Base-by-base conservation (phyloP, 768 basidiomycete genomes). In the Boletales sp. region DNA sequence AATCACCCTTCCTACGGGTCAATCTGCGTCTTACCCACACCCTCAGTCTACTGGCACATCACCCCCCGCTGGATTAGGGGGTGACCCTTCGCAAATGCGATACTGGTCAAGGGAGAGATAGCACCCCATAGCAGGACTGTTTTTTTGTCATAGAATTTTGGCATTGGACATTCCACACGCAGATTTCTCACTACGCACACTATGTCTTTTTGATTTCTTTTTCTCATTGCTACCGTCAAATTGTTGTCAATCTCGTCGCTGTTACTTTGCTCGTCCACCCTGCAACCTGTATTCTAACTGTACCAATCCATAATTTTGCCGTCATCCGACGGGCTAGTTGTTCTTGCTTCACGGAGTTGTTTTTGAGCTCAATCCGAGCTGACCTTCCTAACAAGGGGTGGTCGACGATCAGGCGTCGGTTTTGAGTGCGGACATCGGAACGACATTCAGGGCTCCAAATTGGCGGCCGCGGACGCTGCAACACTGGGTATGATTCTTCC, bases 61-160 rank as follows among this genome's bases (percentile, higher is more conserved):
- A 18, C 60, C 69, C 46, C 56, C 69, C 36, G 53, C 68, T 57
- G 64, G 62, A 44, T 50, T 64, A 45, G 61, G 49, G 55, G 58
- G 44, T 49, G 53, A 54, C 30, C 25, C 58, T 45, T 57, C 65
- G n/a, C 69, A 70, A 17, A 21, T 53, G 44, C 54, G 55, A 0
- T 69, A 63, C 48, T 66, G 68, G 64, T 4, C 56, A 25, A 53
- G 58, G 34, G 65, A 65, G 33, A 60, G 54, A 38, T 60, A 46
- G 31, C 30, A 44, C 43, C 1, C 35, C 43, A 38, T 54, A 54
- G 49, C 56, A 48, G 17, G 45, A 55, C 42, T 34, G 19, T 28
- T 21, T 51, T 45, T 28, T 43, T 34, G 32, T 43, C 34, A 30
- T 59, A 59, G 55, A 58, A 49, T 48, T 48, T 54, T 51, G 48